Base-by-base conservation (phyloP, 768 basidiomycete species). In the Leccinum variicolor region DNA sequence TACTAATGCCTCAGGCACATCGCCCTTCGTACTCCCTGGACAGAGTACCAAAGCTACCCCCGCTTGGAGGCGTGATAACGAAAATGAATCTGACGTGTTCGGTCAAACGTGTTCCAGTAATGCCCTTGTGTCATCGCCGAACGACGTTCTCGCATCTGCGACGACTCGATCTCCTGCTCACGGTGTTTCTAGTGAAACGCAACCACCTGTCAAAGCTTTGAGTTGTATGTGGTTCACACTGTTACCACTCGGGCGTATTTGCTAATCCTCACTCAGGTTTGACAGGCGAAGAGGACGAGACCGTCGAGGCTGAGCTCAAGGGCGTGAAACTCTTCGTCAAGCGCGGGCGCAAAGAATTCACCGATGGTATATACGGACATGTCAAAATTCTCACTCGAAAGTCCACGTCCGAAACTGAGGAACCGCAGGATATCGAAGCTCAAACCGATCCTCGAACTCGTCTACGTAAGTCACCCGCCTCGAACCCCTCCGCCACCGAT, bases 251-350 rank as follows among this genome's bases (percentile, higher is more conserved):
- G 31, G 36, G 23, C n/a, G 26, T 21, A n/a, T 34, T 31, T 55
- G 21, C 56, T 66, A 8, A 64, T 21, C 6, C 17, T 17, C 8
- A 15, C 33, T 45, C 31, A 73, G 70, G 36, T 64, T 25, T 78
- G 33, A 89, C 86, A 2, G 87, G 87, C 10, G 87, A 89, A 64
- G 87, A 89, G 66, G 77, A 81, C 49, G 87, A 89, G 69, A 74
- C 77, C 10, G 75, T 83, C 9, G 69, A 75, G 59, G 66, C 80
- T 49, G 86, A 86, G 61, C 74, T 86, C 57, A 86, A 83, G 61
- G 81, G 83, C 43, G 80, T 80, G 39, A 86, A 82, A 63, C 75
- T 88, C 21, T 87, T 80, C 21, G 54, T 59, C 25, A 72, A 72
- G 64, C 72, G 72, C 46, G 70, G 70, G 54, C 55, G 57, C 29